phyloP scores from a whole-genome alignment of 352 stramenopile genomes.

The Globisporangium perplexum region DNA sequence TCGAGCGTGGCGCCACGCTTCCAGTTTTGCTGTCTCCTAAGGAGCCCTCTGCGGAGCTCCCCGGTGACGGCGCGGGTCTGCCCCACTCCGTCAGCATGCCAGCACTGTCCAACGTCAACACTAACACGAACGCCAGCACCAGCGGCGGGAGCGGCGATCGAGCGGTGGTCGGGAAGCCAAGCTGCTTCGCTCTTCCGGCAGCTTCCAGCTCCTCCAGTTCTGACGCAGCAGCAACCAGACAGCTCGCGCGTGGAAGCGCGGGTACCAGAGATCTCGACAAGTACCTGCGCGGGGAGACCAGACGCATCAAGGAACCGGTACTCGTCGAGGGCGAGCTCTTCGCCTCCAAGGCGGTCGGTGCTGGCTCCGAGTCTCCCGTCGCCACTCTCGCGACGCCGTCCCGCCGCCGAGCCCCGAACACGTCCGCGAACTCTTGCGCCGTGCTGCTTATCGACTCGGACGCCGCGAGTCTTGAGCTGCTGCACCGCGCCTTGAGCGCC shows the following conservation, averaged over 20 bases:
- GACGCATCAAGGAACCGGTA: slow-evolving; percentile 28
- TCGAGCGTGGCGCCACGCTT: slow-evolving; percentile 3
- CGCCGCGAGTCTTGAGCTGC: slow-evolving; percentile 18
- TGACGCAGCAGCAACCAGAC: not conserved
- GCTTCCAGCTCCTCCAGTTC: not conserved
- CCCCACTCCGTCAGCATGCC: slow-evolving; percentile 7
- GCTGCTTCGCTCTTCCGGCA: not conserved
- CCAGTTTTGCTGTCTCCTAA: slow-evolving; percentile 12
- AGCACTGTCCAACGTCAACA: not conserved
- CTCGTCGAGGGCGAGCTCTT: slow-evolving; percentile 45
- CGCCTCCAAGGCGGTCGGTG: not conserved
- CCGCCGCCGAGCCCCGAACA: not conserved
- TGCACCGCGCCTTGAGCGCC: slow-evolving; percentile 27
- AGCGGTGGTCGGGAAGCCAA: not conserved
- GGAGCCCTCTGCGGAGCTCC: not conserved
- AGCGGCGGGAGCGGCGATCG: not conserved
- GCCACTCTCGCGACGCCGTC: not conserved
- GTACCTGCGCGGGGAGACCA: slow-evolving; percentile 56
- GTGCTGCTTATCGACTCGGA: slow-evolving; percentile 40
- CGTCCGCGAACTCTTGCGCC: not conserved
- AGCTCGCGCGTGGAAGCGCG: slow-evolving; percentile 8
- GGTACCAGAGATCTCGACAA: slow-evolving; percentile 43
- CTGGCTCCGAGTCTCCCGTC: not conserved
- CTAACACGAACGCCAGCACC: too few relatives aligned
- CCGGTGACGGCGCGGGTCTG: not conserved